Percentiles rank a stretch among this genome's conserved stretches.
These are phyloP conservation scores for Sporisorium graminicola DNA, from an alignment of 1,284 basidiomycete genomes.

Conservation along the genomic window DNA sequence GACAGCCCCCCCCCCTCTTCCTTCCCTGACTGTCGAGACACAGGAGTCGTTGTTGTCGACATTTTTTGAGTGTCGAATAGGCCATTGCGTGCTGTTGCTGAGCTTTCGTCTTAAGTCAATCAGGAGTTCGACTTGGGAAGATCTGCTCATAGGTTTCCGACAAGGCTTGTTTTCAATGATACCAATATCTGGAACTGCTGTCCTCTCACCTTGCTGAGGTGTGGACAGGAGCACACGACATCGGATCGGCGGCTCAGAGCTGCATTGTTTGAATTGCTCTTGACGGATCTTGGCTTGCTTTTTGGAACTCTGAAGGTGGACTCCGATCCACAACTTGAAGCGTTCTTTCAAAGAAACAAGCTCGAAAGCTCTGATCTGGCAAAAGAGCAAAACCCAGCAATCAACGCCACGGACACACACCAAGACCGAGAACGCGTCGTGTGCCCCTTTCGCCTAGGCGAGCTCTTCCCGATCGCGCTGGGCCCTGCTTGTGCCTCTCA, in stretches of 20 bases:
- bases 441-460: background rate
- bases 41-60: no score
- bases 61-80: no score
- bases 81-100: no score
- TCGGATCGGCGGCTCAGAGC: background rate
- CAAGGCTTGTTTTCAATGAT: no score
- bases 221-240: background rate
- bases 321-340: background rate
- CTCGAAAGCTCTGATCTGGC: background rate
- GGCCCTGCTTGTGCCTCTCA: background rate
- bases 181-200: no score
- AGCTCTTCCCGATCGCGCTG: slow-evolving; percentile 1
- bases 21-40: no score
- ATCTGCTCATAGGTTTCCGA: no score
- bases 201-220: no score
- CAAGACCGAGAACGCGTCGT: background rate
- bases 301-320: background rate
- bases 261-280: background rate
- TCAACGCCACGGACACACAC: slow-evolving; percentile 8
- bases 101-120: no score
- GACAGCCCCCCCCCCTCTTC: no score
- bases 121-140: no score
- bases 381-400: background rate
- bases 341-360: no score
- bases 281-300: slow-evolving; percentile 2